Evolutionary conservation across 2,329 filamentous ascomycete species (phyloP), one percentile per base, ranked within the genome.

Genomic region (Aspergillus floridensis): DNA sequence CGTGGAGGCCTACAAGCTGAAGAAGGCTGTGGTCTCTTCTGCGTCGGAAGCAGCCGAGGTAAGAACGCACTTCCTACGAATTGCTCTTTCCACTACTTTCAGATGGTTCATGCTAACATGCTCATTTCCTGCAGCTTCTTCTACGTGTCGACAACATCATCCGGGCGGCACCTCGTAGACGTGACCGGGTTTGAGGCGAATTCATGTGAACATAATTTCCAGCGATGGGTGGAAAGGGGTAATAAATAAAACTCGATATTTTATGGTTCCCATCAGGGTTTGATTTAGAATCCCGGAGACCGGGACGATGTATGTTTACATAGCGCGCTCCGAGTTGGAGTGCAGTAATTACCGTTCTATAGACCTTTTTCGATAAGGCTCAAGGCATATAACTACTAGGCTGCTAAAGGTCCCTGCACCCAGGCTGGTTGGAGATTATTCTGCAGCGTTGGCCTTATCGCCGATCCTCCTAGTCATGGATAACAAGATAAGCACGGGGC

Each of bases 71-170:
- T 5, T 35, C 6, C 26, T 21, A 29, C 6, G 0, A 3, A 29
- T 8, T 11, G 32, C 26, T 19, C 32, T 47, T 26, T n/a, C 50
- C 21, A 35, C 7, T n/a, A 11, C 41, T 32, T 11, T 31, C 49
- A 41, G 19, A 12, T 32, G 12, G 4, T 50, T 19, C 5, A 8
- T 14, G 14, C 21, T 38, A 29, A 52, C 29, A 58, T 69, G 69
- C 60, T 8, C 7, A 12, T 6, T 52, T 58, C 74, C 79, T 58
- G 56, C 67, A 93, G 90, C 82, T 98, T 65, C 84, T 99, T 64
- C 82, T 99, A 66, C 86, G 95, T 74, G 95, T 99, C 55, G 95
- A 99, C 80, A 95, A 98, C 77, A 99, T 99, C 76, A 98, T 99
- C 75, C 88, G 93, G 63, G 91, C 92, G 54, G 95, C 95, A 55